Base-by-base conservation (phyloP, 2,329 filamentous ascomycete genomes). In the Diaporthe sp. region DNA sequence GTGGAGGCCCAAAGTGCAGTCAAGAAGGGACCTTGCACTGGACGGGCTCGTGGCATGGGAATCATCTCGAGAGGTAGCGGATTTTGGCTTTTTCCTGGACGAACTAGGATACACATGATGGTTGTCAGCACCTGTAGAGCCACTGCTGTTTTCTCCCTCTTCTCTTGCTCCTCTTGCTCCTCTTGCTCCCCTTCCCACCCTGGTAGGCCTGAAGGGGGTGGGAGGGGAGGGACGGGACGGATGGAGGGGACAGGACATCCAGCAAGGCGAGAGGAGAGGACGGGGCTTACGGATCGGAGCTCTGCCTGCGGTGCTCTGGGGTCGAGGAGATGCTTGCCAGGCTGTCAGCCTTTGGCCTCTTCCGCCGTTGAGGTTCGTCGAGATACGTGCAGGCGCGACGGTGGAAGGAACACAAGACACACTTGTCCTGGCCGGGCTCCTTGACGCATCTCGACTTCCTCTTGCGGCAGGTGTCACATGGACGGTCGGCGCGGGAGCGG, bases 371-470 rank as follows among this genome's bases (percentile, higher is more conserved):
- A 34, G 90, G 90, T 78, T 87, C 89, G 80, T 92, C 88, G 47
- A 92, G 86, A 81, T 92, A 93, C 34, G 92, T 93, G 82, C 92
- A 93, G 77, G 91, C 89, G 80, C 92, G 90, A 81, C 90, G 90
- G 83, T 93, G 91, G 81, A 93, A 92, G 77, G 90, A 88, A 83
- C 92, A 93, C 75, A 93, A 85, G 67, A 92, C 90, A 81, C 92
- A 93, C 78, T 89, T 87, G 58, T 87, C 85, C 78, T 88, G 87
- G 74, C 87, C 88, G 71, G 92, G 89, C 80, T 92, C 88, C 79
- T 91, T 89, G 67, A 92, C 91, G 81, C 92, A 93, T 79, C 91
- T 90, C 78, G 89, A 90, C 85, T 93, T 93, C 78, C 92, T 88
- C 80, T 90, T 87, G 76, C 92, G 88, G 82, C 92, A 93, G 73